A percentile compares a stretch with the other conserved stretches of the same genome.
Conservation (phyloP, 2,329 filamentous ascomycete genomes). For the Xylariaceae sp. region DNA sequence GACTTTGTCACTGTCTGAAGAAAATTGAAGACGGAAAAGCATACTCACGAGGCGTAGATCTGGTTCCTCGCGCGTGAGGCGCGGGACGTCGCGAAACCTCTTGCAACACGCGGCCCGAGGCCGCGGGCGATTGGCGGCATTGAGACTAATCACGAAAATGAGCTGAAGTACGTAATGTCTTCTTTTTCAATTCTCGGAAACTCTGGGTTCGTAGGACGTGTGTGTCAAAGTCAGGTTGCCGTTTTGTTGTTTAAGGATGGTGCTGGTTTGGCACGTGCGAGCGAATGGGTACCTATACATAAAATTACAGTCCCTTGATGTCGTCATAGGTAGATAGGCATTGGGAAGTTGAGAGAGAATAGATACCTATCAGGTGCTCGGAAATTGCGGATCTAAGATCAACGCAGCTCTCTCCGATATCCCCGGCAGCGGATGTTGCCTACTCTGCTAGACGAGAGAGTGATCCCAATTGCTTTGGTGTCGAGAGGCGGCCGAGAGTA, state of each 20-base stretch:
- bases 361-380: background rate
- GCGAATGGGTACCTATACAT: background rate
- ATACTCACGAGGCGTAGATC: constrained; percentile 49
- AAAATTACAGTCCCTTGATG: constrained; percentile 3
- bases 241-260: background rate
- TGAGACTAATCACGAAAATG: too few species aligned
- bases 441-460: too few species aligned
- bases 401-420: constrained; percentile 1
- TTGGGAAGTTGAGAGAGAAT: background rate
- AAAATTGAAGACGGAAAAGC: constrained; percentile 12
- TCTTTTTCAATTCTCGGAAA: background rate
- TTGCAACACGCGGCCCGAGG: background rate
- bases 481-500: too few species aligned
- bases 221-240: background rate
- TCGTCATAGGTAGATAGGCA: constrained; percentile 12
- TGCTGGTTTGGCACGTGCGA: background rate
- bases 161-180: background rate
- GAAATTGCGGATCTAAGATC: constrained; percentile 12
- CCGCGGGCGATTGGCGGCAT: constrained; percentile 19
- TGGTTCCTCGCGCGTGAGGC: constrained; percentile 45
- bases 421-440: too few species aligned
- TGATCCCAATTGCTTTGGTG: too few species aligned
- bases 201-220: background rate
- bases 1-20: background rate
- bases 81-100: constrained; percentile 40